These are phyloP conservation scores for Ceratocystis ficicola DNA, from an alignment of 2,329 filamentous ascomycete genomes.

Conservation along the genomic window DNA sequence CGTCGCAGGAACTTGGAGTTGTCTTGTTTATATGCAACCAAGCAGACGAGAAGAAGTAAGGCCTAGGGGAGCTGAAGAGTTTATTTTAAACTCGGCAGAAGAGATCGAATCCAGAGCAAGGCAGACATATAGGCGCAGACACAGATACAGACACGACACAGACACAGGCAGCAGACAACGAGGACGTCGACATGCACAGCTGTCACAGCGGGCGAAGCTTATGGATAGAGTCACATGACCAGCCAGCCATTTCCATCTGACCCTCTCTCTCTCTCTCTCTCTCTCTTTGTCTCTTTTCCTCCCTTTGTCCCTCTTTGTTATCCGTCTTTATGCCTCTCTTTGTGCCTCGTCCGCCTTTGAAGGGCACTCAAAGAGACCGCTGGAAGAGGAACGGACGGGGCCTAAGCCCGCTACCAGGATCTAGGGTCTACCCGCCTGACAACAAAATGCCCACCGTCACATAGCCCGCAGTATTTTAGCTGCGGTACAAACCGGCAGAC, in stretches of 20 bases:
- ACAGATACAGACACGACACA: too few relatives aligned
- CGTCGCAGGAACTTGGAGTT: too few relatives aligned
- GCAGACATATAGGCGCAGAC: too few relatives aligned
- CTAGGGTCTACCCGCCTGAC: neutral
- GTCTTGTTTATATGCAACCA: too few relatives aligned
- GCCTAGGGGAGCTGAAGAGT: too few relatives aligned
- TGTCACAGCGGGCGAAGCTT: too few relatives aligned
- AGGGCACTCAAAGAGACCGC: neutral
- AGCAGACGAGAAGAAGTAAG: too few relatives aligned
- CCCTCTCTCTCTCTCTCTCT: neutral
- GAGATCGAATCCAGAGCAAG: too few relatives aligned
- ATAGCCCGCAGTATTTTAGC: neutral
- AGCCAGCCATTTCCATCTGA: neutral
- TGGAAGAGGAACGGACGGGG: neutral
- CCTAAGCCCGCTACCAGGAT: conserved; percentile 4
- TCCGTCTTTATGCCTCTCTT: neutral
- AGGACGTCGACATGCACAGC: neutral
- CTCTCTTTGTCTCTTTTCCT: neutral
- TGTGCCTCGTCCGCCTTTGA: neutral
- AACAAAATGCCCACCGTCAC: neutral
- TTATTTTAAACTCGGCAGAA: too few relatives aligned
- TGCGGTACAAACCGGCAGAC: neutral
- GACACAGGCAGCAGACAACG: neutral
- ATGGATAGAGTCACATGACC: neutral
- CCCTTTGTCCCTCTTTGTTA: neutral